Base-by-base conservation (phyloP, 2,329 filamentous ascomycete species). In the Aspergillus costaricaensis region DNA sequence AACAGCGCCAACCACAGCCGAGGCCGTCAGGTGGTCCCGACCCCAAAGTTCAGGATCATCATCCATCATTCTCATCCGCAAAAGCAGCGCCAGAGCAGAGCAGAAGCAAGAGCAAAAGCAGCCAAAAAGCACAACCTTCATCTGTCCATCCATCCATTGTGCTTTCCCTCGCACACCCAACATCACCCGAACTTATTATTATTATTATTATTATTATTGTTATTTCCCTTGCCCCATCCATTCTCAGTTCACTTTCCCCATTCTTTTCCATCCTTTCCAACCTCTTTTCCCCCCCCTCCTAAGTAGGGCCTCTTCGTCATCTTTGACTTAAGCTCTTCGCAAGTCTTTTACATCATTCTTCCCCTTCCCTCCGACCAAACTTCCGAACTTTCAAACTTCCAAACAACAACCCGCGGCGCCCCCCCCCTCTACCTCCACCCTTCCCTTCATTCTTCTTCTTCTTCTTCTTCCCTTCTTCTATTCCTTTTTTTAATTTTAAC, bases 1-100 rank as follows among this genome's bases (percentile, higher is more conserved):
- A 23, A 14, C 58, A 61, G 60, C 60, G 63, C 64, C 60, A 60
- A 62, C 57, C 55, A 54, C 60, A 67, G 64, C 68, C 67, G 66
- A 72, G 70, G 69, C 69, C 70, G 63, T 71, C 69, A 71, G 68
- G 69, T 72, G 70, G 70, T 65, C 70, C 66, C 64, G 64, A 62
- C 67, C 52, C 66, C 64, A 64, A 64, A 64, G 60, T 62, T 36
- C 62, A 65, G 60, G 53, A 62, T 64, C 58, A 58, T 64, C 63
- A 62, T 58, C 59, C 57, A 65, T 64, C 63, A 27, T 54, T 54
- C 51, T n/a, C 15, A 6, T 51, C 19, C 50, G 17, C 27, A 43
- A 9, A 47, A 44, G 23, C 52, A 55, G 52, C 52, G 38, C 12
- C 32, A 36, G 32, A 36, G 32, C 32, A 36, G 32, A 14, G 32